Base-by-base conservation (phyloP, 2,329 filamentous ascomycete genomes). In the Cladosporium oxysporum region DNA sequence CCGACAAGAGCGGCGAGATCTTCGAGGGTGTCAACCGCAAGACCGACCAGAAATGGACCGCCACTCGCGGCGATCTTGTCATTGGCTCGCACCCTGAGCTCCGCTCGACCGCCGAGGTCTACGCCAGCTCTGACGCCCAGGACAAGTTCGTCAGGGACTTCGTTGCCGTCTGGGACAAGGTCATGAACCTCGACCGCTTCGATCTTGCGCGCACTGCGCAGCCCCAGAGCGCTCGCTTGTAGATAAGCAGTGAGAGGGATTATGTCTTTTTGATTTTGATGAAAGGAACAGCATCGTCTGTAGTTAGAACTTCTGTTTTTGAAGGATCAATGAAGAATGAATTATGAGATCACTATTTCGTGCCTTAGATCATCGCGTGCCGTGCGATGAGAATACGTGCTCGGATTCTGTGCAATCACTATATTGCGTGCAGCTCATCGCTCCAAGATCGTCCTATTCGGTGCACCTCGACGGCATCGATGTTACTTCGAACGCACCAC, bases 81-180 rank as follows among this genome's bases (percentile, higher is more conserved):
- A 88, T 92, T 68, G 90, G 90, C 63, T 87, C 87, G n/a, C 89
- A 92, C 70, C 83, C 90, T 29, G 90, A 92, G 82, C 81, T 92
- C 58, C 88, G 90, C 58, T 88, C 90, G 37, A 77, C 91, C 37
- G 79, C 89, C 5, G 90, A 92, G 81, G 84, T 91, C 0, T 92
- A 92, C 72, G 90, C 81, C 44, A 83, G 83, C 69, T 73, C 81
- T 0, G 90, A 90, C 71, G 83, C 81, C 11, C 76, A 84, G 66
- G 82, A 85, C 66, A 89, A 88, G 81, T 90, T 92, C 66, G 85
- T 87, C 52, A 86, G 84, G 77, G 90, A 92, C 80, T 92, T 92
- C 73, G 83, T 91, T 18, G 79, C 82, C 8, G 88, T 87, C 2
- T 92, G 90, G 90, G 81, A 82, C 72, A 92, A 92, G 87, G 86